A percentile compares a stretch with the other conserved stretches of the same genome.
Evolutionary conservation across 2,329 filamentous ascomycete genomes (phyloP).

Genomic region (Pseudogymnoascus sp.): DNA sequence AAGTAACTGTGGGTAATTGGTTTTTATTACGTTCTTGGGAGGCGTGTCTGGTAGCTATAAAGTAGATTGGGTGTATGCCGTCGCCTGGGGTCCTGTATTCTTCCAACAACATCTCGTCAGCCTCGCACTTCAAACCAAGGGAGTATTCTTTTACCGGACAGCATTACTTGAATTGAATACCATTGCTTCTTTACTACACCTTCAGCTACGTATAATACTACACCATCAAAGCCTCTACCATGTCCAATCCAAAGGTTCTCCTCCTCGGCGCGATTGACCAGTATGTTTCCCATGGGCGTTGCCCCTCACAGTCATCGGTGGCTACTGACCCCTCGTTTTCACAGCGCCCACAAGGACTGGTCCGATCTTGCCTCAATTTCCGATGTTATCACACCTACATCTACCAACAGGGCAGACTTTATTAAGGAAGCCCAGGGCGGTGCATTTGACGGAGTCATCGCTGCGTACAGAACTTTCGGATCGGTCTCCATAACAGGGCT

Average conservation of each 20-base stretch:
- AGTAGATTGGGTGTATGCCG: neutral
- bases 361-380: constrained; percentile 52
- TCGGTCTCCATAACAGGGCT: constrained; percentile 59
- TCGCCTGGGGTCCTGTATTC: neutral
- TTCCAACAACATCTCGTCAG: neutral
- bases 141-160: neutral
- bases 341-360: constrained; percentile 62
- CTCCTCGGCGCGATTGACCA: constrained; percentile 57
- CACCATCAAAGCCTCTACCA: constrained; percentile 14
- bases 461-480: constrained; percentile 64
- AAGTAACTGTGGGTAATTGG: neutral
- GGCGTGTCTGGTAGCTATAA: neutral
- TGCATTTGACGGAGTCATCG: constrained; percentile 56
- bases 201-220: neutral
- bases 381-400: constrained; percentile 55
- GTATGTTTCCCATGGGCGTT: constrained; percentile 39
- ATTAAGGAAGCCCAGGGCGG: constrained; percentile 60
- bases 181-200: neutral
- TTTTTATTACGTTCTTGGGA: neutral
- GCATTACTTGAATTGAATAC: neutral
- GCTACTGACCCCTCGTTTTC: constrained; percentile 11
- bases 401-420: constrained; percentile 60
- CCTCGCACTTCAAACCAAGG: neutral
- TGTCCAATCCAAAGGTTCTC: constrained; percentile 50
- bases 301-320: constrained; percentile 5